phyloP scores from a whole-genome alignment of 352 stramenopile genomes.

The Globisporangium acanthophoron region DNA sequence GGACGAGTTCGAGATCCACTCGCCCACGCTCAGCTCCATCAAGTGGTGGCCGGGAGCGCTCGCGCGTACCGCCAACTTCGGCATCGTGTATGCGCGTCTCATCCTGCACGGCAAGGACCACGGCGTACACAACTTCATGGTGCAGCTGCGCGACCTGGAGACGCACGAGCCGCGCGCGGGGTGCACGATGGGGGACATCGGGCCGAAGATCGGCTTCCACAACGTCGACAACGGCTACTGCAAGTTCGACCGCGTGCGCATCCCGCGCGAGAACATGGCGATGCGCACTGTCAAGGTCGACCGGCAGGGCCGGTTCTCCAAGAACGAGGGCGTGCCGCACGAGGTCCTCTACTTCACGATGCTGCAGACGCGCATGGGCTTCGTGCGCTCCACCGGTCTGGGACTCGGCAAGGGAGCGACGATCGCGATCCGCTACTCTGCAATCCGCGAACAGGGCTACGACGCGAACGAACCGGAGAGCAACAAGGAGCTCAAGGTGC shows the following conservation, averaged over 20 bases:
- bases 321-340: slow-evolving; percentile 39
- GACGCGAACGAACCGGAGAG: no score
- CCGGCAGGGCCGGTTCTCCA: slow-evolving; percentile 47
- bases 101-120: slow-evolving; percentile 41
- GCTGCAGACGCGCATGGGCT: slow-evolving; percentile 45
- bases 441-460: no score
- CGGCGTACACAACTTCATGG: slow-evolving; percentile 94
- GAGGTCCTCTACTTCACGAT: slow-evolving; percentile 79
- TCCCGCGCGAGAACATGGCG: slow-evolving; percentile 70
- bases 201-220: slow-evolving; percentile 90
- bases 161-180: slow-evolving; percentile 71
- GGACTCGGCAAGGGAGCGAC: no score
- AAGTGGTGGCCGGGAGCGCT: slow-evolving; percentile 97
- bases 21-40: slow-evolving; percentile 88
- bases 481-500: no score
- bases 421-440: no score
- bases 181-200: slow-evolving; percentile 89
- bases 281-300: slow-evolving; percentile 45
- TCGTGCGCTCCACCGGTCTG: no score
- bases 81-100: slow-evolving; percentile 90
- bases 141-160: slow-evolving; percentile 65
- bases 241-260: slow-evolving; percentile 80
- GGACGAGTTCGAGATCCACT: slow-evolving; percentile 89
- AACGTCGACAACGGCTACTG: slow-evolving; percentile 91
- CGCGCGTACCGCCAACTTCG: slow-evolving; percentile 74